These are phyloP conservation scores for button mushroom (Agaricus bisporus) DNA, from an alignment of 768 basidiomycete species.

Conservation along the genomic window DNA sequence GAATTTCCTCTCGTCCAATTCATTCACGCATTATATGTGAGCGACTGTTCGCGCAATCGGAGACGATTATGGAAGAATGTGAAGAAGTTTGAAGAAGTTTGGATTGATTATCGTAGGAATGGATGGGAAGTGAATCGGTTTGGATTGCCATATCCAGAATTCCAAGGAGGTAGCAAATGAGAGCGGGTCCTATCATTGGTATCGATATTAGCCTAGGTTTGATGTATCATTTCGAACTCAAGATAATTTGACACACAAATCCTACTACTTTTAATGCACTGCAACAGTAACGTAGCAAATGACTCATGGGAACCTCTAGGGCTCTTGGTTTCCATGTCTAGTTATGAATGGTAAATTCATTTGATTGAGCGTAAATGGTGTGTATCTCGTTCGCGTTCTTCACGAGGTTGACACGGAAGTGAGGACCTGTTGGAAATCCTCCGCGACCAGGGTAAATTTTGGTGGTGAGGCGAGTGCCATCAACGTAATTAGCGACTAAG, in stretches of 20 bases:
- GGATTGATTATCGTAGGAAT: conserved; percentile 2
- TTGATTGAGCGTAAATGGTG: conserved; percentile 10
- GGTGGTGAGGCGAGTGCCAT: neutral
- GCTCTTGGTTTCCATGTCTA: too few species aligned
- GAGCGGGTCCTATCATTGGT: neutral
- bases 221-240: neutral
- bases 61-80: conserved; percentile 1
- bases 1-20: neutral
- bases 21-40: neutral
- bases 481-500: neutral
- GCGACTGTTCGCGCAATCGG: neutral
- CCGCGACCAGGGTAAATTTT: neutral
- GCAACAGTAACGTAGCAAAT: too few species aligned
- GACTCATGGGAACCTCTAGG: too few species aligned
- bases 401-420: conserved; percentile 9
- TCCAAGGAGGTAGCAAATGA: neutral
- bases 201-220: neutral
- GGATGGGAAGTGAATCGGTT: conserved; percentile 6
- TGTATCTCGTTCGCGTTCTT: neutral
- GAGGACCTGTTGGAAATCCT: conserved; percentile 3
- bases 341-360: conserved; percentile 1
- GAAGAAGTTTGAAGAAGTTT: conserved; percentile 1
- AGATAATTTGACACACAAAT: neutral
- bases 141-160: conserved; percentile 1
- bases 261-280: too few species aligned